phyloP scores from a whole-genome alignment of 2,329 filamentous ascomycete genomes.

The Calonectria pseudoreteaudii region DNA sequence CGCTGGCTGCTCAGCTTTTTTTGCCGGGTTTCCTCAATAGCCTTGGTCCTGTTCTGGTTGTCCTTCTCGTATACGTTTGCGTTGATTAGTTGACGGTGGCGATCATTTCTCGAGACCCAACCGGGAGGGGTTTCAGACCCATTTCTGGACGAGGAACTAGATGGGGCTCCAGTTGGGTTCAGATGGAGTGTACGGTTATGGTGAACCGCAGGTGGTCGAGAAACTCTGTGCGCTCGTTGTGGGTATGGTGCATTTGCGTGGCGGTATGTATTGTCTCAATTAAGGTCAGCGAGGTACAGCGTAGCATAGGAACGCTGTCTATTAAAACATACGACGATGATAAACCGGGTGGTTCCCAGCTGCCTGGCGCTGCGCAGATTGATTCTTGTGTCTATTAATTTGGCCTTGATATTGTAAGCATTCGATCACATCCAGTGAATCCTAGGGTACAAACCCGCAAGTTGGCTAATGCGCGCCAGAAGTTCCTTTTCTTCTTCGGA shows the following conservation, averaged over 20 bases:
- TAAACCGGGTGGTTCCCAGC: slow-evolving; percentile 43
- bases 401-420: slow-evolving; percentile 64
- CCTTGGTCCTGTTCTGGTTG: slow-evolving; percentile 73
- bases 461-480: slow-evolving; percentile 64
- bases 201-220: slow-evolving; percentile 52
- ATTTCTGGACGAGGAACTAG: slow-evolving; percentile 51
- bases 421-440: background rate
- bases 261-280: slow-evolving; percentile 48
- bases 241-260: slow-evolving; percentile 49
- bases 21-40: slow-evolving; percentile 76
- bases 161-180: slow-evolving; percentile 56
- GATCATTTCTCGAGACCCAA: slow-evolving; percentile 80
- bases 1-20: slow-evolving; percentile 67
- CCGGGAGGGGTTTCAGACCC: slow-evolving; percentile 48
- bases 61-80: slow-evolving; percentile 82
- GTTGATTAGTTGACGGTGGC: slow-evolving; percentile 87
- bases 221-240: slow-evolving; percentile 49
- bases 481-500: slow-evolving; percentile 64
- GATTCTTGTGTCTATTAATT: slow-evolving; percentile 83
- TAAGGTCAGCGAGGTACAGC: slow-evolving; percentile 16
- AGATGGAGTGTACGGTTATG: slow-evolving; percentile 72
- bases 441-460: slow-evolving; percentile 57
- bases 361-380: slow-evolving; percentile 54
- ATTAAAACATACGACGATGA: slow-evolving; percentile 51
- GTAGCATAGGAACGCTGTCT: background rate